Conservation (phyloP, 1,139 yeast species). For the Wickerhamomyces sp. region DNA sequence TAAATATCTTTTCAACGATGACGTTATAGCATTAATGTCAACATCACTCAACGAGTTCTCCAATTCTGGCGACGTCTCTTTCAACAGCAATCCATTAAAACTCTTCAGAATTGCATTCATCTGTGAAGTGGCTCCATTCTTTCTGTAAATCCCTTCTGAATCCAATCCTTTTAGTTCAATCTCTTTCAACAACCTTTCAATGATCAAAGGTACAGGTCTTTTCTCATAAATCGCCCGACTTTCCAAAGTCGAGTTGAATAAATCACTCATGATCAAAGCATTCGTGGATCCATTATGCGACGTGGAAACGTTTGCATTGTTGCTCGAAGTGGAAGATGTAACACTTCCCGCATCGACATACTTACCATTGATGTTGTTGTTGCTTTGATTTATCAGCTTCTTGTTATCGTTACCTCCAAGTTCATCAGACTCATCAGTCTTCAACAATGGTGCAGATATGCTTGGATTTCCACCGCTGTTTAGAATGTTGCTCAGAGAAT, state of each 20-base stretch:
- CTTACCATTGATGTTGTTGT: slow-evolving; percentile 12
- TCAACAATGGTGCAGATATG: slow-evolving; percentile 31
- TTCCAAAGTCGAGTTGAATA: slow-evolving; percentile 39
- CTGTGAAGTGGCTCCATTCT: slow-evolving; percentile 83
- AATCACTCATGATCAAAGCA: slow-evolving; percentile 21
- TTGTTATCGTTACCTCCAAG: slow-evolving; percentile 25
- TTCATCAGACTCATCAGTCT: slow-evolving; percentile 29
- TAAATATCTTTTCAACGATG: slow-evolving; percentile 81
- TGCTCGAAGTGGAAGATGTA: slow-evolving; percentile 1
- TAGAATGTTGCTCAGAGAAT: slow-evolving; percentile 22
- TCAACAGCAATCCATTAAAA: slow-evolving; percentile 28
- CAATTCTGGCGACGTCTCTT: slow-evolving; percentile 27
- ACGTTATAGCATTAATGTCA: slow-evolving; percentile 84
- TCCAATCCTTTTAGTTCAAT: slow-evolving; percentile 72
- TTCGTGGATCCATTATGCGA: slow-evolving; percentile 1
- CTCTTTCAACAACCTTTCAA: slow-evolving; percentile 69
- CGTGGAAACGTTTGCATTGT: no score
- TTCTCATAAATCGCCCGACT: slow-evolving; percentile 58
- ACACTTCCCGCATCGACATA: slow-evolving; percentile 6
- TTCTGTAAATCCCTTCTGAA: slow-evolving; percentile 84
- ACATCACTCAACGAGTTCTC: slow-evolving; percentile 41
- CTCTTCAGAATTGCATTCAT: slow-evolving; percentile 45
- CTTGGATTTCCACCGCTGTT: slow-evolving; percentile 16
- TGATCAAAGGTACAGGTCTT: slow-evolving; percentile 59
- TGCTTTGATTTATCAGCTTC: slow-evolving; percentile 22